Evolutionary conservation across 2,329 filamentous ascomycete genomes (phyloP).

Genomic region (Fusarium sp.): DNA sequence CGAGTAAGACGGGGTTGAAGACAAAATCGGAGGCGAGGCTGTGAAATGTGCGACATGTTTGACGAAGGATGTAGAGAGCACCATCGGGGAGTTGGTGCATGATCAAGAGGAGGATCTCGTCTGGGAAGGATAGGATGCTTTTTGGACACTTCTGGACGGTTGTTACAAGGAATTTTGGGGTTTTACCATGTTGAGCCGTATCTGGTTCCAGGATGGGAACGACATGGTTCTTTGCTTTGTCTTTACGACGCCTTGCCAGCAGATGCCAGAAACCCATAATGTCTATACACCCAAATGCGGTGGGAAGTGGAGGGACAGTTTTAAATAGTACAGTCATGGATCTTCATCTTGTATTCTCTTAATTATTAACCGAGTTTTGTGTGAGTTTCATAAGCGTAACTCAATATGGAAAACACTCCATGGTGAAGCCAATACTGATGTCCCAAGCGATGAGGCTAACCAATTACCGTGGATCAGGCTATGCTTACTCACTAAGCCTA

Average conservation of each 20-base stretch:
- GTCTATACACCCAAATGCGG: background rate
- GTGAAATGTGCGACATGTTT: background rate
- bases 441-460: background rate
- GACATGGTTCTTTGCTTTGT: background rate
- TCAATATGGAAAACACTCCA: background rate
- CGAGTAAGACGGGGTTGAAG: background rate
- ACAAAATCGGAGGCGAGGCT: background rate
- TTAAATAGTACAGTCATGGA: background rate
- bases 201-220: background rate
- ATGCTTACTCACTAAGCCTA: background rate
- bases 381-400: background rate
- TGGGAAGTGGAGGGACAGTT: background rate
- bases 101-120: background rate
- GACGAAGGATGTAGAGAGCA: background rate
- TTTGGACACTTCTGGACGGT: no score
- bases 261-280: background rate
- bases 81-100: background rate
- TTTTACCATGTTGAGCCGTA: background rate
- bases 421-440: background rate
- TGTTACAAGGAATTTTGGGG: rapidly evolving
- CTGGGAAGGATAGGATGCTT: background rate
- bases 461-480: background rate
- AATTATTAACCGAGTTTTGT: background rate
- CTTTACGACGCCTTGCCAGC: background rate
- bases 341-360: rapidly evolving